These are phyloP conservation scores for Claviceps quebecensis DNA, from an alignment of 2,329 filamentous ascomycete species.

Conservation along the genomic window DNA sequence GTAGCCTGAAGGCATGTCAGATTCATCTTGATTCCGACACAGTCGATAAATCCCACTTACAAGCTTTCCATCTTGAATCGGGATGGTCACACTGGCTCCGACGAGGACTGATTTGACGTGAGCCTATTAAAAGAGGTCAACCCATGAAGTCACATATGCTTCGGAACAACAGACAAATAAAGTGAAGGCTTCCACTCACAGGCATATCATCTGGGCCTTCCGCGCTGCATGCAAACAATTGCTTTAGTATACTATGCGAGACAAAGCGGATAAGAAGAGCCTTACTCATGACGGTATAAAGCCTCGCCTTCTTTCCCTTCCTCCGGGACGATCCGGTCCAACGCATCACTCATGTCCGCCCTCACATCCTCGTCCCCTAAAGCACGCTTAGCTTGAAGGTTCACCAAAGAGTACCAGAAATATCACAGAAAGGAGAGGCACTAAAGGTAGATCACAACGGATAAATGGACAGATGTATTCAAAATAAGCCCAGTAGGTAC, in stretches of 20 bases:
- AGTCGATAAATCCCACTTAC: slow-evolving; percentile 24
- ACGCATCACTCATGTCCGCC: slow-evolving; percentile 81
- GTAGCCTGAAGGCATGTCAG: slow-evolving; percentile 29
- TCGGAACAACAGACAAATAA: background rate
- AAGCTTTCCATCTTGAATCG: slow-evolving; percentile 74
- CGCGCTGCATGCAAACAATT: slow-evolving; percentile 30
- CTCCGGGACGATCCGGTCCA: slow-evolving; percentile 80
- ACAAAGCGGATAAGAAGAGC: background rate
- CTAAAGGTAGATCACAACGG: background rate
- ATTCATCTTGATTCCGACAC: background rate
- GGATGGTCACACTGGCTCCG: slow-evolving; percentile 79
- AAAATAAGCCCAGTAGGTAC: background rate
- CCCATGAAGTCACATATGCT: background rate
- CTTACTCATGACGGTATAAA: slow-evolving; percentile 60
- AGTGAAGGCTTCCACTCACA: slow-evolving; percentile 26
- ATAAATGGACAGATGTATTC: background rate
- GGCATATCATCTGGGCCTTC: slow-evolving; percentile 95
- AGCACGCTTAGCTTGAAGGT: background rate
- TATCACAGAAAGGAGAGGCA: background rate
- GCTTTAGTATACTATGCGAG: background rate
- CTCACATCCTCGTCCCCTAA: slow-evolving; percentile 67
- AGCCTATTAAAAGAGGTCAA: slow-evolving; percentile 34
- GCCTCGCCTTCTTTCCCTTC: slow-evolving; percentile 54
- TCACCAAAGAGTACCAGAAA: background rate
- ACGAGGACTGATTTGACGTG: slow-evolving; percentile 88